Evolutionary conservation across 225 moss, liverwort and hornwort species (phyloP), one percentile per base, ranked within the genome.

Genomic region (Marchantia polymorpha): DNA sequence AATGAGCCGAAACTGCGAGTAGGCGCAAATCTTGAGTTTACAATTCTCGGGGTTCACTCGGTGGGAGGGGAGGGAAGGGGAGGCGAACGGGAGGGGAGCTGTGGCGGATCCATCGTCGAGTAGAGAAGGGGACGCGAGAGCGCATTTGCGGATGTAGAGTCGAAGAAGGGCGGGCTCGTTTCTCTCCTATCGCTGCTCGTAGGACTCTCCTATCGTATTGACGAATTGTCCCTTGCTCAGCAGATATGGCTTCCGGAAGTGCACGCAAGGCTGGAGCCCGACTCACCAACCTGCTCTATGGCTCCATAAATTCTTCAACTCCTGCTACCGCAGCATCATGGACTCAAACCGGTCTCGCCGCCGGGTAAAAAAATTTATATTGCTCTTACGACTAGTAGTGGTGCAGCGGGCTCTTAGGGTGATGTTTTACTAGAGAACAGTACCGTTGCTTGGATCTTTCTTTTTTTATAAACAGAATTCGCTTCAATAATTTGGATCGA

Each of bases 221-320:
- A 19, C 20, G 49, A 51, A 71, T 50, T 54, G 73, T 26, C 0
- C n/a, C 54, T 22, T 73, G 23, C 6, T 54, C 14, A 22, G n/a
- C 53, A 76, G 76, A 20, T 63, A 84, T 84, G 84, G 84, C 83
- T 75, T 85, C 85, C 0, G 83, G 78, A 75, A 85, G 65, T 20
- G 85, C 85, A 12, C 84, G 87, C 65, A 82, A 75, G 72, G 81
- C 78, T 8, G 87, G 87, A 65, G 81, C 70, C 29, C 77, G 85
- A 69, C 80, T 88, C 65, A 80, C 83, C 49, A 83, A 85, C 74
- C 61, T 83, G 71, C 66, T 88, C 56, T 76, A 84, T 53, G 85
- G 85, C 49, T 83, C 81, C 22, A 6, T 83, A 13, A 31, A 51
- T 67, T 69, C 83, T 29, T 70, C 76, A 26, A n/a, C 72, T 22